phyloP scores from a whole-genome alignment of 768 basidiomycete genomes.

The Psilocybe azurescens region DNA sequence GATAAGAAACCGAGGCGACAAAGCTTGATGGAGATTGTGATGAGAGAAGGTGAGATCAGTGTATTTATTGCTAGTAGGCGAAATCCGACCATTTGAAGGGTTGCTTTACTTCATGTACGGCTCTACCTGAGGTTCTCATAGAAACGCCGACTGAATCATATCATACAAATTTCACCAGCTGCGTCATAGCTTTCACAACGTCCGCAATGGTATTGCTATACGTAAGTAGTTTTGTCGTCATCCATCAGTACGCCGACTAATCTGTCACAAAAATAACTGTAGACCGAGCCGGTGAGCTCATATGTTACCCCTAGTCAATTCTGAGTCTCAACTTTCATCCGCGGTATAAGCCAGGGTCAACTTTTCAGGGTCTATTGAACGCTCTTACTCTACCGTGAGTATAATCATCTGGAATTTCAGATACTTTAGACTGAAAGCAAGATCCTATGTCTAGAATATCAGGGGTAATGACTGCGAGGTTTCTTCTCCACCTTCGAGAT shows the following conservation, averaged over 20 bases:
- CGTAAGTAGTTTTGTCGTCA: neutral
- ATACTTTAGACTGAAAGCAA: no score
- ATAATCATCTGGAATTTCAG: no score
- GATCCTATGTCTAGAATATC: constrained; percentile 3
- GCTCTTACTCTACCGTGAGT: constrained; percentile 21
- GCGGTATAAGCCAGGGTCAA: constrained; percentile 11
- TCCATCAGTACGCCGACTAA: neutral
- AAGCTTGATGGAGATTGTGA: constrained; percentile 1
- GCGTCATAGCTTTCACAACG: neutral
- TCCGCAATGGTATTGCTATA: constrained; percentile 3
- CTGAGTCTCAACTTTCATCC: neutral
- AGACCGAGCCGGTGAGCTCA: neutral
- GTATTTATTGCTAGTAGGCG: neutral
- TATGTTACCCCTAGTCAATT: no score
- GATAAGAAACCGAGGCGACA: neutral
- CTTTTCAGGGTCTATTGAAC: constrained; percentile 18
- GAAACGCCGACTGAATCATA: neutral
- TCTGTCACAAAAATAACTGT: neutral
- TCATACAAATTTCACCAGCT: neutral
- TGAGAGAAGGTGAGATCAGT: constrained; percentile 9
- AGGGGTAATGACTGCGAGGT: constrained; percentile 20
- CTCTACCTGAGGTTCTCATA: neutral
- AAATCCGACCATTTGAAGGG: neutral
- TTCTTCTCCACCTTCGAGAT: constrained; percentile 23
- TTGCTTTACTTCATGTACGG: constrained; percentile 10